Evolutionary conservation across 768 basidiomycete species (phyloP).

Genomic region (Chalciporus pseudorubinellus): DNA sequence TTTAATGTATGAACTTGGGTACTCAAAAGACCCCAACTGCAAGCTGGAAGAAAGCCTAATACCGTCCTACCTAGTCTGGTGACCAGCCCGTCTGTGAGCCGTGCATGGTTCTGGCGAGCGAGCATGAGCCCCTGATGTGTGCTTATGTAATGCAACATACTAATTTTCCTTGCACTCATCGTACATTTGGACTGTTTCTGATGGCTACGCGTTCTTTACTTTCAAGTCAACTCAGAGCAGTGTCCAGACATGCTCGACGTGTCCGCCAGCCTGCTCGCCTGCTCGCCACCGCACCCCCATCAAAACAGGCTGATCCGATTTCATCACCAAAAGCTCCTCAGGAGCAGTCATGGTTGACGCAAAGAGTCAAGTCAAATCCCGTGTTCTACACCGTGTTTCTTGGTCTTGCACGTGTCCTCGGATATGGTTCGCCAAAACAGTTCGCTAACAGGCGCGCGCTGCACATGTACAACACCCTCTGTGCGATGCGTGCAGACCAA

Average conservation of each 20-base stretch:
- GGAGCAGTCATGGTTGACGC: constrained; percentile 54
- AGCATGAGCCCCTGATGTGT: background rate
- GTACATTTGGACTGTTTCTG: background rate
- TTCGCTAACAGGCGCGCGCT: constrained; percentile 59
- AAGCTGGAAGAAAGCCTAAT: too few relatives aligned
- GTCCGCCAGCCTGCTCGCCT: constrained; percentile 9
- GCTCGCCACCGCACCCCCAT: constrained; percentile 7
- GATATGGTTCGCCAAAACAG: constrained; percentile 62
- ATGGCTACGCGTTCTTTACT: constrained; percentile 18
- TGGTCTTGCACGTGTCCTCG: constrained; percentile 47
- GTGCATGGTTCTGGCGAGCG: too few relatives aligned
- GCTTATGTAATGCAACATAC: constrained; percentile 9
- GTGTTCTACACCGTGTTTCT: constrained; percentile 45
- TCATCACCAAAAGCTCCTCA: constrained; percentile 8
- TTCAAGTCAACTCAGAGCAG: constrained; percentile 6
- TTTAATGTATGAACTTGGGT: too few relatives aligned
- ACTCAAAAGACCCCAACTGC: too few relatives aligned
- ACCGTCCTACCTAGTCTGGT: too few relatives aligned
- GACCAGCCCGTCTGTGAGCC: too few relatives aligned
- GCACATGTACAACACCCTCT: constrained; percentile 55
- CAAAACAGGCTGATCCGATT: constrained; percentile 7
- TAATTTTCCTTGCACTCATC: background rate
- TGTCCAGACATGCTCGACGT: constrained; percentile 2
- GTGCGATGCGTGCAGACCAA: constrained; percentile 55
- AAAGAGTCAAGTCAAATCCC: constrained; percentile 50